Base-by-base conservation (phyloP, 208 protist genomes). In the Eutreptiella sp. region DNA sequence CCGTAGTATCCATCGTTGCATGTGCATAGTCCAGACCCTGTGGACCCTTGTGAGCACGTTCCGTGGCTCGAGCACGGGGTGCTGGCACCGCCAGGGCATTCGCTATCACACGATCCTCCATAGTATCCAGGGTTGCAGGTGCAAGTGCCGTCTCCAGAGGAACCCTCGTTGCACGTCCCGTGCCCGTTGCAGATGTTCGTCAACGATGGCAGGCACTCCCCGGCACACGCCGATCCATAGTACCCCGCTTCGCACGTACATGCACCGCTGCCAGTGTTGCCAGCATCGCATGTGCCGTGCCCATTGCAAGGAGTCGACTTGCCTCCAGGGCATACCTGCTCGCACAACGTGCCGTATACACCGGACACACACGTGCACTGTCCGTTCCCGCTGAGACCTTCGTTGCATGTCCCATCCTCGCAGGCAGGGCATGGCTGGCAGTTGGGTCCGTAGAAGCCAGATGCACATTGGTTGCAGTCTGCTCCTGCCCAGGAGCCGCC, bases 91-190 rank as follows among this genome's bases (percentile, higher is more conserved):
- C 53, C 53, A 7, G 11, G 14, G 46, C 58, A 64, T 16, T 62
- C 11, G 5, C 43, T 4, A 7, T 9, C 33, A 33, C 58, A 64
- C 26, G 24, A 43, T 7, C 11, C n/a, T 7, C n/a, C 11, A 27
- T 23, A 63, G 38, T 52, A 64, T 4, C 58, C 58, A 24, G 42
- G 38, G 53, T 39, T 31, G 46, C 58, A 64, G 4, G 50, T 64
- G 50, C 58, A 64, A n/a, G n/a, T 62, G 5, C 58, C 58, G 16
- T 16, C 24, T 7, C 50, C 50, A 26, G 19, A 23, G 9, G 7
- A n/a, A 11, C 58, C 58, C 4, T 26, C 5, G 28, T 43, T 43
- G 29, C 58, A 64, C 9, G 58, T 64, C 5, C 58, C 58, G 46
- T 64, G 50, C 5, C 32, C 16, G 50, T 24, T 62, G 53, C 58